Base-by-base conservation (phyloP, 148 eudicot genomes). In the Vaccinium macrocarpon region DNA sequence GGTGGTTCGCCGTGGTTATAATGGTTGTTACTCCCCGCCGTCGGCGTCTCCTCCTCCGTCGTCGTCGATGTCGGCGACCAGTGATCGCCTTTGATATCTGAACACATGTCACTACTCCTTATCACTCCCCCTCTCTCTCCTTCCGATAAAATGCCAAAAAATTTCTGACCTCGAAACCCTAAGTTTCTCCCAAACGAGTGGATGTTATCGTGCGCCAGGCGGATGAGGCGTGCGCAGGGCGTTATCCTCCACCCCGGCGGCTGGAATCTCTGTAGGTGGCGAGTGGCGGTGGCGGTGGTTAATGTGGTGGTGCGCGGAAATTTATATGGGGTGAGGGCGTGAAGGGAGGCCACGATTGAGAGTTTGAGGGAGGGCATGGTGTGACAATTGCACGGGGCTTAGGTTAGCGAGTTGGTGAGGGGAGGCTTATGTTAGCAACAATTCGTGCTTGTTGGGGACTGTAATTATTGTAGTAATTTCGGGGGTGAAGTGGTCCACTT, bases 101-200 rank as follows among this genome's bases (percentile, higher is more conserved):
- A 21, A 27, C 78, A 80, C 82, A 68, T 78, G 14, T 71, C 84
- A 76, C 55, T 74, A 76, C 55, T 74, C 80, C 76, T 66, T 19
- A 71, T 29, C 59, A 48, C 81, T 29, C 23, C 85, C 49, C 52
- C 82, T 79, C 61, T 79, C 55, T 73, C 53, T 38, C 57, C 53
- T 21, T 48, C 84, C 5, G 82, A 86, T 14, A 72, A 68, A 81
- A 55, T 52, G 23, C 74, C 27, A 32, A 75, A 78, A 0, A 16
- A 1, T 9, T 68, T 84, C 82, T 46, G 82, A 27, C 86, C 86
- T 21, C 89, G 70, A 79, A 87, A 87, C 85, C 85, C 89, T 82
- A 86, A 15, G 55, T 68, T 82, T 19, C 50, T 78, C 15, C 64
- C 23, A 61, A 29, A 38, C 29, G 38, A 23, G 70, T 27, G 19